phyloP scores from a whole-genome alignment of 192 early-diverging fungal species.

The Backusella tarrabulga region DNA sequence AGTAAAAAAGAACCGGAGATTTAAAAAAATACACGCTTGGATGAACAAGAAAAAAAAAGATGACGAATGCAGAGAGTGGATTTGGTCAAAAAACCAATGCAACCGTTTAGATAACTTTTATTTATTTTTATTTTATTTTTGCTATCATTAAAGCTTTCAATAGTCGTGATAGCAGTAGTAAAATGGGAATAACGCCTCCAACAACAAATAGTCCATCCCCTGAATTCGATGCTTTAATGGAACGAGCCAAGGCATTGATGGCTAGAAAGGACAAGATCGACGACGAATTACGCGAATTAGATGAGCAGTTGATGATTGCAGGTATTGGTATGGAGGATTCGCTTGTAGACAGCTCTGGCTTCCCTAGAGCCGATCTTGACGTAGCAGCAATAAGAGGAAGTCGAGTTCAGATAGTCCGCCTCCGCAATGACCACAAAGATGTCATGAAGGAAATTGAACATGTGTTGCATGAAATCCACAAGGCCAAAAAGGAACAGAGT shows the following conservation, averaged over 20 bases:
- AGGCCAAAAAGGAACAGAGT: slow-evolving; percentile 25
- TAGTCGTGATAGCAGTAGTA: neutral
- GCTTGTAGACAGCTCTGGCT: slow-evolving; percentile 46
- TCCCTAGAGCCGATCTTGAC: slow-evolving; percentile 54
- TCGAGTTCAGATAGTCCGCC: slow-evolving; percentile 32
- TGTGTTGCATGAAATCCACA: slow-evolving; percentile 45
- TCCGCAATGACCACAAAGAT: slow-evolving; percentile 48
- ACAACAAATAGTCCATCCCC: neutral
- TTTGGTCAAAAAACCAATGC: neutral
- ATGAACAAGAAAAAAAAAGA: neutral
- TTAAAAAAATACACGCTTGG: neutral
- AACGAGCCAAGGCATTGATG: slow-evolving; percentile 45
- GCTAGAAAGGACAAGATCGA: slow-evolving; percentile 47
- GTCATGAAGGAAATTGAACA: slow-evolving; percentile 53
- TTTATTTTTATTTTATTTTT: neutral
- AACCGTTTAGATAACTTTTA: neutral
- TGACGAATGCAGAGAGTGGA: neutral
- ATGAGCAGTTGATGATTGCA: slow-evolving; percentile 40
- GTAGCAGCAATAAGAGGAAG: slow-evolving; percentile 45
- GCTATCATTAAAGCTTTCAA: neutral
- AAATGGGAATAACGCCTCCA: slow-evolving; percentile 13
- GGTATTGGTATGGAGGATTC: slow-evolving; percentile 47
- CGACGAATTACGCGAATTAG: slow-evolving; percentile 35
- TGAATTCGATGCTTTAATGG: neutral
- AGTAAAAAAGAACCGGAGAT: slow-evolving; percentile 5